These are phyloP conservation scores for Phaeodactylum tricornutum DNA, from an alignment of 108 stramenopile genomes.

Conservation along the genomic window DNA sequence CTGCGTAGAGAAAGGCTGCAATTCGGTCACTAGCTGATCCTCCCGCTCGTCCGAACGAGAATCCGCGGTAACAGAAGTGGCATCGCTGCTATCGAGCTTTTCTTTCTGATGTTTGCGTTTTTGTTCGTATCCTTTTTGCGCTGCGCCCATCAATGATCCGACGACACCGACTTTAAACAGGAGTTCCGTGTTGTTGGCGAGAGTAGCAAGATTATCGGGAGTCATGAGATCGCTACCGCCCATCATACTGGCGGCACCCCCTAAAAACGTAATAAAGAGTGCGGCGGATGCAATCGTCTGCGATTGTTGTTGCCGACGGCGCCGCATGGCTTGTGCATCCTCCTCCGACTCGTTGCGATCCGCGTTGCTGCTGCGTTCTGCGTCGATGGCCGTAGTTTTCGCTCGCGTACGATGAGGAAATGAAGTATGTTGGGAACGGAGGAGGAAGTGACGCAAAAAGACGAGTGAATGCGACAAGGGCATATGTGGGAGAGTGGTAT, in stretches of 20 bases:
- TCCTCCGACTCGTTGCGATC: too few relatives aligned
- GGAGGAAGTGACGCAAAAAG: slow-evolving; percentile 43
- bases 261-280: slow-evolving; percentile 41
- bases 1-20: background rate
- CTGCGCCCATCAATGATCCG: slow-evolving; percentile 39
- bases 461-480: slow-evolving; percentile 48
- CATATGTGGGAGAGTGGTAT: slow-evolving; percentile 45
- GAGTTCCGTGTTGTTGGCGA: slow-evolving; percentile 39
- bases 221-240: too few relatives aligned
- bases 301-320: too few relatives aligned
- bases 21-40: background rate
- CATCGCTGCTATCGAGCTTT: background rate
- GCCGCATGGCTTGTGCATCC: too few relatives aligned
- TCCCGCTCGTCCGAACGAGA: background rate
- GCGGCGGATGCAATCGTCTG: slow-evolving; percentile 32
- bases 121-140: slow-evolving; percentile 2
- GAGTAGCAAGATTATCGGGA: too few relatives aligned
- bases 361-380: too few relatives aligned
- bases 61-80: background rate
- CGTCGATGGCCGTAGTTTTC: too few relatives aligned
- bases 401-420: too few relatives aligned
- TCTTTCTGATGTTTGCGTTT: slow-evolving; percentile 19
- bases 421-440: too few relatives aligned
- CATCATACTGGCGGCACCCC: slow-evolving; percentile 41
- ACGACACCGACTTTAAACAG: slow-evolving; percentile 56